Percentiles rank a stretch among this genome's conserved stretches.
These are phyloP conservation scores for Phlebopus sp. DNA, from an alignment of 1,284 basidiomycete genomes.

Conservation along the genomic window DNA sequence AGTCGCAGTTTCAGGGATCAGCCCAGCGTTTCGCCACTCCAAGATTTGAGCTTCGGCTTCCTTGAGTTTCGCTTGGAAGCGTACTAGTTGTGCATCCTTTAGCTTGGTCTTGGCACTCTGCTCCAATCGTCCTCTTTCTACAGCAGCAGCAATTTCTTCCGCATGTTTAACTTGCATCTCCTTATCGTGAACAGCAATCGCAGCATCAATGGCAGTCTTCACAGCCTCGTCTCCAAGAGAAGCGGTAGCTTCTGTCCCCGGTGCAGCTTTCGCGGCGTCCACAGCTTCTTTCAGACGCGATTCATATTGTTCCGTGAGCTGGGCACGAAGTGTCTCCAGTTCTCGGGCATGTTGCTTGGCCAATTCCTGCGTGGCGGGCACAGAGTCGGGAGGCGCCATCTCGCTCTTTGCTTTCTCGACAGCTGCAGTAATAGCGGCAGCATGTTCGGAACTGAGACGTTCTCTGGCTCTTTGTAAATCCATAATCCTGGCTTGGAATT, in stretches of 20 bases:
- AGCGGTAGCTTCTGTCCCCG: constrained; percentile 34
- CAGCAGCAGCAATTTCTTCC: constrained; percentile 58
- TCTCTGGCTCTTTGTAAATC: constrained; percentile 39
- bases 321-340: constrained; percentile 51
- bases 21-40: constrained; percentile 50
- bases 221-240: constrained; percentile 30
- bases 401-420: constrained; percentile 54
- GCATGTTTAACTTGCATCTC: constrained; percentile 44
- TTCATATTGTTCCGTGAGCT: constrained; percentile 50
- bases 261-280: constrained; percentile 45
- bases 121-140: constrained; percentile 66
- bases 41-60: constrained; percentile 62
- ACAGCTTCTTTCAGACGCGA: constrained; percentile 53
- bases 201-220: constrained; percentile 47
- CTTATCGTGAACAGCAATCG: constrained; percentile 49
- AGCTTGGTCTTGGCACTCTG: constrained; percentile 56
- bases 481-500: constrained; percentile 41
- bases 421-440: constrained; percentile 47
- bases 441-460: constrained; percentile 32
- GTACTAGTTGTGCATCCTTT: constrained; percentile 65
- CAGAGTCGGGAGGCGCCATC: constrained; percentile 23
- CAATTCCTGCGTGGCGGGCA: constrained; percentile 37
- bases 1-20: constrained; percentile 36
- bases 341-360: constrained; percentile 57
- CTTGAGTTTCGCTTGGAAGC: constrained; percentile 57